phyloP scores from a whole-genome alignment of 306 rosid species.

The Vigna hirtella region DNA sequence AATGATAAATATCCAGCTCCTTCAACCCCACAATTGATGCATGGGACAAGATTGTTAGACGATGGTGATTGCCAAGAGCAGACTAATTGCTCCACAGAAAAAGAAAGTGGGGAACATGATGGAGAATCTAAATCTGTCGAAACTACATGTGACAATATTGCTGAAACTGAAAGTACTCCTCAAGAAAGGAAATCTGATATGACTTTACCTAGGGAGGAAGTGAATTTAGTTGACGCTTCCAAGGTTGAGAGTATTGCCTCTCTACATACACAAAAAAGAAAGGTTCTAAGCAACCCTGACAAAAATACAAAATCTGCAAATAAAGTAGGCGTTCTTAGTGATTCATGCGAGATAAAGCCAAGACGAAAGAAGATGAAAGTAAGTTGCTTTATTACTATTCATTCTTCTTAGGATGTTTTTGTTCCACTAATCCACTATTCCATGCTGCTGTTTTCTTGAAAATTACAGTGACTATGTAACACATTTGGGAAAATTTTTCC shows the following conservation, averaged over 20 bases:
- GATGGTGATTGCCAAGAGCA: constrained; percentile 91
- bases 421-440: constrained; percentile 22
- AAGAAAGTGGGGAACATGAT: constrained; percentile 52
- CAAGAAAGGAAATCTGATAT: constrained; percentile 50
- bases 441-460: not conserved
- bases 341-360: constrained; percentile 53
- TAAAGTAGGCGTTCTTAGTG: constrained; percentile 49
- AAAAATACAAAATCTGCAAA: constrained; percentile 47
- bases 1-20: constrained; percentile 93
- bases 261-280: constrained; percentile 47
- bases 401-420: constrained; percentile 28
- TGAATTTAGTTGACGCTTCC: constrained; percentile 53
- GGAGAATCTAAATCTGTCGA: constrained; percentile 25
- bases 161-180: constrained; percentile 51
- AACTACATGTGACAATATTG: constrained; percentile 16
- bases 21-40: constrained; percentile 86
- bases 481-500: constrained; percentile 13
- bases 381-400: constrained; percentile 36
- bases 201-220: constrained; percentile 57
- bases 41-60: constrained; percentile 68
- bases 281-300: constrained; percentile 46
- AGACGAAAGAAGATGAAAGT: constrained; percentile 87
- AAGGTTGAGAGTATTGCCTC: constrained; percentile 49
- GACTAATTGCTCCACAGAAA: constrained; percentile 70
- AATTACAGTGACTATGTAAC: not conserved